Conservation (phyloP, 2,329 filamentous ascomycete genomes). For the Kalaharituber pfeilii region DNA sequence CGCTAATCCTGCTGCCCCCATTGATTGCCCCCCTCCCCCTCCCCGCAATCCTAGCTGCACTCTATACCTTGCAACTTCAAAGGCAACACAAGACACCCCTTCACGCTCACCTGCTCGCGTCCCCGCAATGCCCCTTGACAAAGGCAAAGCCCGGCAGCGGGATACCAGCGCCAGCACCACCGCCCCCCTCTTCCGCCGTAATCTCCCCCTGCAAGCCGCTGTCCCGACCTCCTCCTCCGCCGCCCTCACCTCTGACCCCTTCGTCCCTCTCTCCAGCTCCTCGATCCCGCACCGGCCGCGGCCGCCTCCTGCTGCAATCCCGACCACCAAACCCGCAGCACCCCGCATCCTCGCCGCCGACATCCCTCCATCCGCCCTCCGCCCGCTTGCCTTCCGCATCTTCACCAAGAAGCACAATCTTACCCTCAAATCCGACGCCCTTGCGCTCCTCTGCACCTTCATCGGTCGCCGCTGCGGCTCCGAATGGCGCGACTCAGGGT, state of each 20-base stretch:
- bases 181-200: neutral
- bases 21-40: no score
- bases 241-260: slow-evolving; percentile 16
- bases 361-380: slow-evolving; percentile 67
- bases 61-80: no score
- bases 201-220: neutral
- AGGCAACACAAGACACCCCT: no score
- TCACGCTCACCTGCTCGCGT: no score
- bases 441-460: slow-evolving; percentile 72
- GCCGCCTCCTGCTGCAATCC: slow-evolving; percentile 1
- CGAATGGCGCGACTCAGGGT: slow-evolving; percentile 86
- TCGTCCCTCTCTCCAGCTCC: slow-evolving; percentile 16
- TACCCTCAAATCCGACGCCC: slow-evolving; percentile 70
- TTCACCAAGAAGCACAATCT: slow-evolving; percentile 97
- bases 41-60: no score
- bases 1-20: no score
- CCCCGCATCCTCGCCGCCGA: slow-evolving; percentile 61
- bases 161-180: neutral
- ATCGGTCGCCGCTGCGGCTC: slow-evolving; percentile 88
- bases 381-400: slow-evolving; percentile 81
- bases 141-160: neutral
- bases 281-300: slow-evolving; percentile 5
- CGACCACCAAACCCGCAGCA: slow-evolving; percentile 17
- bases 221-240: slow-evolving; percentile 10
- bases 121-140: neutral